Percentiles rank a stretch among this genome's conserved stretches.
Conservation (phyloP, 805 yeast species). For the Brettanomyces nanus region DNA sequence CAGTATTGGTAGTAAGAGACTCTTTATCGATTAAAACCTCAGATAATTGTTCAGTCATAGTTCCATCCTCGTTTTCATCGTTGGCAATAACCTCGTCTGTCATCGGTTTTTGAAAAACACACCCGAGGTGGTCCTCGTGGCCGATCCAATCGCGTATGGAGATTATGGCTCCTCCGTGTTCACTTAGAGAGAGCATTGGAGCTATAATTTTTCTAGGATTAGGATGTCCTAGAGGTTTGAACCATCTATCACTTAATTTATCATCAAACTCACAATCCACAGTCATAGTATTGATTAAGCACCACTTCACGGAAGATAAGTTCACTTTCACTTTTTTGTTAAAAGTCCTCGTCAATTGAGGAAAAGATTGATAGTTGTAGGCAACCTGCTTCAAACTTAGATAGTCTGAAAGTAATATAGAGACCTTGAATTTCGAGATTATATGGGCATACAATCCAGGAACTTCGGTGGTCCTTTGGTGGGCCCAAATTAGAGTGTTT, state of each 20-base stretch:
- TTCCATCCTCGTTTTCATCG: conserved; percentile 22
- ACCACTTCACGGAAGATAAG: conserved; percentile 77
- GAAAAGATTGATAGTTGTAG: conserved; percentile 86
- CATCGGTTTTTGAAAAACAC: conserved; percentile 30
- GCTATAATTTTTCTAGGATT: conserved; percentile 70
- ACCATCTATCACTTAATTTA: conserved; percentile 81
- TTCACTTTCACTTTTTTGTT: conserved; percentile 70
- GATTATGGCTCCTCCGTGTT: conserved; percentile 93
- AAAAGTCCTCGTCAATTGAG: conserved; percentile 73
- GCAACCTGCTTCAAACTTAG: conserved; percentile 84
- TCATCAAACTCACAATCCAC: conserved; percentile 92
- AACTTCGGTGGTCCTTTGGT: conserved; percentile 60
- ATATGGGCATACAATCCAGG: conserved; percentile 86
- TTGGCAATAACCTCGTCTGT: conserved; percentile 28
- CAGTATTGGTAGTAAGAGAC: conserved; percentile 63
- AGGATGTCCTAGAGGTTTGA: conserved; percentile 80
- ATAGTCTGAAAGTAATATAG: conserved; percentile 77
- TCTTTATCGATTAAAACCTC: conserved; percentile 68
- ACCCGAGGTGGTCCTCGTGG: conserved; percentile 53
- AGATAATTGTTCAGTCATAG: conserved; percentile 30
- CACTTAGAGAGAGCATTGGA: conserved; percentile 82
- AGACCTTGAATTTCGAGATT: conserved; percentile 61
- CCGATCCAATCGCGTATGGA: conserved; percentile 90
- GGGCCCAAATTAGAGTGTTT: conserved; percentile 71
- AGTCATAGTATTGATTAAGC: conserved; percentile 77